Evolutionary conservation across 495 filamentous ascomycete genomes (phyloP), one percentile per base, ranked within the genome.

Genomic region (Aspergillus homomorphus): DNA sequence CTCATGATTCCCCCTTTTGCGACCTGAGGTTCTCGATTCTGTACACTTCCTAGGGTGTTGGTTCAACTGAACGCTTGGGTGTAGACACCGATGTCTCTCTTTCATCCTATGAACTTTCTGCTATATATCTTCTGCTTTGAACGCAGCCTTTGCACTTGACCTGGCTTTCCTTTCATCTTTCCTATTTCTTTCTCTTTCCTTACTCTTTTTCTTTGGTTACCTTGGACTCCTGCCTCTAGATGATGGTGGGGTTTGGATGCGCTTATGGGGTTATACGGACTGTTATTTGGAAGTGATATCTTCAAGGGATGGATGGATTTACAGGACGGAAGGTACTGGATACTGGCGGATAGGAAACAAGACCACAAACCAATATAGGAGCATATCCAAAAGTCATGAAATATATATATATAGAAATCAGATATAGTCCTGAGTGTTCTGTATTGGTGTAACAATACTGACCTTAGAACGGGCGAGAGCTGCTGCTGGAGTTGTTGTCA

Each of bases 1-100:
- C 21, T 73, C 66, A 72, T 76, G 69, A 76, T 72, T 71, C 63
- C 71, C 68, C 67, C 63, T 56, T 62, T 62, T 66, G 69, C 65
- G 62, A 56, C 9, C 18, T 56, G 58, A 60, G 53, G 59, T 68
- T 38, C 4, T 4, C 26, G 9, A 7, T 49, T 63, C 58, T 65
- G 64, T 69, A 61, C 55, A 62, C 33, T 12, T 38, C 7, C 33
- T 38, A 5, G 33, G 4, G 33, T 38, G 45, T 22, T 57, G 52
- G 23, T 56, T 56, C 51, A 54, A 45, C 57, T 57, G 55, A 57
- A 54, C 51, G 53, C 45, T 5, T 16, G 48, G 33, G 44, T 66
- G 61, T 64, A 63, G 59, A 66, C 59, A 57, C 51, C 43, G 53
- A 52, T 50, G 26, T 42, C 51, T 67, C 64, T 64, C 57, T 56